Evolutionary conservation across 768 basidiomycete genomes (phyloP), one percentile per base, ranked within the genome.

Genomic region (Arthromyces matolae): DNA sequence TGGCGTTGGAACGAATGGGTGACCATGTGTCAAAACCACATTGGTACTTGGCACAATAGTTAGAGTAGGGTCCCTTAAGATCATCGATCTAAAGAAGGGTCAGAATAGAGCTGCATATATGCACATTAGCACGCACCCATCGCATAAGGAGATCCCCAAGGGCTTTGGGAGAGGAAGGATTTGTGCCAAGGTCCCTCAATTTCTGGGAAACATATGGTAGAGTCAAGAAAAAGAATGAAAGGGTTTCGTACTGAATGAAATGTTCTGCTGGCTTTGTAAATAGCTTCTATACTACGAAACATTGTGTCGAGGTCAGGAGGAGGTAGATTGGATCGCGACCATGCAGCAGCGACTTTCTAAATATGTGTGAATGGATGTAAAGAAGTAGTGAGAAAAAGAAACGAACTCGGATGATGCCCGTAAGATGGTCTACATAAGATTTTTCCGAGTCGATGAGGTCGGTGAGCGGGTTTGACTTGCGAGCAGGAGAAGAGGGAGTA

Each of bases 361-460:
- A 55, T 33, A 32, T 39, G 19, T 54, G 24, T 40, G 48, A 47
- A 12, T 39, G 49, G 61, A 46, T 53, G 22, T 31, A 29, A 22
- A 14, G 33, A n/a, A 31, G 19, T 51, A 31, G 33, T 50, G 44
- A 28, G 45, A 35, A 52, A 47, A 48, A 27, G 19, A 33, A 23
- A 61, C 90, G 49, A 63, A 93, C 95, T 61, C 93, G 81, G 56
- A 99, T 96, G 60, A 97, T 80, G 33, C 85, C 85, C 9, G 92
- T 85, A 29, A 99, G 71, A 54, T 90, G 79, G 34, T 95, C 93
- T 10, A 97, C 93, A 70, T 95, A 99, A 20, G 75, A 58, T 69
- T 86, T 91, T 71, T 99, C 96, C 18, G 89, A 94, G 61, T 94
- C 90, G 47, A 98, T 85, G 51, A 99, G 84, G 71, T 99, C 95